Conservation (phyloP, 441 rosid species). For the Gossypium davidsonii region DNA sequence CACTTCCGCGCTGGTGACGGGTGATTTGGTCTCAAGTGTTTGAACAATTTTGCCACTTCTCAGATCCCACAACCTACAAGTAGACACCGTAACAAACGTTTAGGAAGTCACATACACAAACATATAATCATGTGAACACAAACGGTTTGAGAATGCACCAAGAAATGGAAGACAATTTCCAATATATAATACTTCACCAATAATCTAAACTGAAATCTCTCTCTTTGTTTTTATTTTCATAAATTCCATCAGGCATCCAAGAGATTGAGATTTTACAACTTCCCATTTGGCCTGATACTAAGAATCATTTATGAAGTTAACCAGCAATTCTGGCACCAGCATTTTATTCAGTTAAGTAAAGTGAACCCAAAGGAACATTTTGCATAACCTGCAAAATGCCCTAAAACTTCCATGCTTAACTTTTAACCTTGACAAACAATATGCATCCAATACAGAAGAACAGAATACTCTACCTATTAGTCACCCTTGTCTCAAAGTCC, state of each 20-base stretch:
- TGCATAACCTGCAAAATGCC: neutral
- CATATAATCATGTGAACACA: neutral
- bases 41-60: conserved; percentile 77
- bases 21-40: conserved; percentile 73
- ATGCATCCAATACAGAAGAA: neutral
- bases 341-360: neutral
- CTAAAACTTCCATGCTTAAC: neutral
- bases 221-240: neutral
- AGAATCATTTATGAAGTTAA: neutral
- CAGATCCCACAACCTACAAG: conserved; percentile 75
- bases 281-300: neutral
- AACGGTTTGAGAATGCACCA: neutral
- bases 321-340: neutral
- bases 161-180: neutral
- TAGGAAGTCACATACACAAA: neutral
- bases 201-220: neutral
- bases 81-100: neutral
- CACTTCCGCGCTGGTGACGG: conserved; percentile 93
- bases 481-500: neutral
- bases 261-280: neutral
- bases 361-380: neutral
- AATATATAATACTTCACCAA: neutral
- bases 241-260: neutral
- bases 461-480: neutral
- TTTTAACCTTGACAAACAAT: conserved; percentile 3